Evolutionary conservation across 805 yeast genomes (phyloP).

Genomic region (Scheffersomyces coipomensis): DNA sequence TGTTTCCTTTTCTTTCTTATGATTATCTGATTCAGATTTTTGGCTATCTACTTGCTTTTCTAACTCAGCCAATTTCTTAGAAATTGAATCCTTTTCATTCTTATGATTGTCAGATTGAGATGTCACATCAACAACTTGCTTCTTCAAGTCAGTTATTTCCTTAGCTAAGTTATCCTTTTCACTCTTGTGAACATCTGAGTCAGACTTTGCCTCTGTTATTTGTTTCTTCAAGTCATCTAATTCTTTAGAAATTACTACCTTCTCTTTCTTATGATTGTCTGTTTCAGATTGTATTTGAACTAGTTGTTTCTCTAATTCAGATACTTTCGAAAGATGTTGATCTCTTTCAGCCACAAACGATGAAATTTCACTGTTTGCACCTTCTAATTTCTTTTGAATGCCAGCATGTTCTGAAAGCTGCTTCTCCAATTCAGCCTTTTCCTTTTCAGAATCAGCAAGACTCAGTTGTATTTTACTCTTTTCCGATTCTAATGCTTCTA

Average conservation of each 20-base stretch:
- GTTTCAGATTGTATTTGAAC: background rate
- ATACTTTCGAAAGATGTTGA: conserved; percentile 4
- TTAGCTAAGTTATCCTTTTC: too few species aligned
- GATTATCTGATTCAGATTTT: too few species aligned
- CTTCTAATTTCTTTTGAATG: background rate
- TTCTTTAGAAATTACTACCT: conserved; percentile 1
- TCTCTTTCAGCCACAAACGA: conserved; percentile 5
- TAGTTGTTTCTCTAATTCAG: conserved; percentile 1
- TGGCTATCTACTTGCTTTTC: too few species aligned
- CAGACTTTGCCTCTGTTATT: background rate
- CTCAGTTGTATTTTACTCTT: background rate
- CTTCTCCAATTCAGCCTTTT: background rate
- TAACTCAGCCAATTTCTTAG: conserved; percentile 1
- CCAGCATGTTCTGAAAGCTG: background rate
- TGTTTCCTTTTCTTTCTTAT: too few species aligned
- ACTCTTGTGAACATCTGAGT: background rate
- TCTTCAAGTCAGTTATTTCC: too few species aligned
- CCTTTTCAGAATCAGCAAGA: conserved; percentile 5
- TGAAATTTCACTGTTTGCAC: background rate
- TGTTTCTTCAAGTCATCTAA: conserved; percentile 2
- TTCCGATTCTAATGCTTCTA: background rate
- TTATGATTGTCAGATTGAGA: background rate
- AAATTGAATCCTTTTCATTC: background rate
- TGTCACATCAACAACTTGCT: background rate
- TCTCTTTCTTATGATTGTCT: background rate